Evolutionary conservation across 2,329 filamentous ascomycete genomes (phyloP).

Genomic region (Arthrobotrys pseudoclavata): DNA sequence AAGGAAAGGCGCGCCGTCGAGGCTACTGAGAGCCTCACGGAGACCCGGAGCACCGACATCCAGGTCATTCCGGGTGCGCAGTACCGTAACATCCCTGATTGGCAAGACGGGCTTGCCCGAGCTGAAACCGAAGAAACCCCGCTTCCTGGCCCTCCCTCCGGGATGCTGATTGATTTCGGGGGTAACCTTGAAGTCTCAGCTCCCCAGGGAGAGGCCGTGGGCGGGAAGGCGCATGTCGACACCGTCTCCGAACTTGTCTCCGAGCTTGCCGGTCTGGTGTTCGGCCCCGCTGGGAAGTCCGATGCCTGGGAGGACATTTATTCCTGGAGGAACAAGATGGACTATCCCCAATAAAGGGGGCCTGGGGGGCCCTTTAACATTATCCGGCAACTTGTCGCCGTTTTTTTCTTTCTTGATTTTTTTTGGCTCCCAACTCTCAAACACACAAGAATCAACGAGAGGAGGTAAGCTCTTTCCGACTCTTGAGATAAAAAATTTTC

Average conservation of each 20-base stretch:
- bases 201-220: not conserved
- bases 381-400: no score
- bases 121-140: not conserved
- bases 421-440: not conserved
- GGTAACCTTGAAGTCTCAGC: not conserved
- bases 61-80: not conserved
- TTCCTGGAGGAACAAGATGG: not conserved
- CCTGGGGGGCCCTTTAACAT: not conserved
- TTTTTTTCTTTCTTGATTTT: not conserved
- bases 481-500: not conserved
- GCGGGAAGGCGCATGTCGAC: not conserved
- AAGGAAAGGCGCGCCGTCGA: not conserved
- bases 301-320: constrained; percentile 16
- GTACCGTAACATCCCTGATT: not conserved
- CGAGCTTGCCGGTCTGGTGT: constrained; percentile 1
- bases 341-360: not conserved
- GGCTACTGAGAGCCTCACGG: not conserved
- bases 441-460: not conserved
- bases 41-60: not conserved
- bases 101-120: not conserved
- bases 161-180: constrained; percentile 18
- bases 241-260: not conserved
- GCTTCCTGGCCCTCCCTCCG: constrained; percentile 1
- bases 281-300: not conserved
- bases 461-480: not conserved